Base-by-base conservation (phyloP, 257 asterid species). In the Solanum virginianum region DNA sequence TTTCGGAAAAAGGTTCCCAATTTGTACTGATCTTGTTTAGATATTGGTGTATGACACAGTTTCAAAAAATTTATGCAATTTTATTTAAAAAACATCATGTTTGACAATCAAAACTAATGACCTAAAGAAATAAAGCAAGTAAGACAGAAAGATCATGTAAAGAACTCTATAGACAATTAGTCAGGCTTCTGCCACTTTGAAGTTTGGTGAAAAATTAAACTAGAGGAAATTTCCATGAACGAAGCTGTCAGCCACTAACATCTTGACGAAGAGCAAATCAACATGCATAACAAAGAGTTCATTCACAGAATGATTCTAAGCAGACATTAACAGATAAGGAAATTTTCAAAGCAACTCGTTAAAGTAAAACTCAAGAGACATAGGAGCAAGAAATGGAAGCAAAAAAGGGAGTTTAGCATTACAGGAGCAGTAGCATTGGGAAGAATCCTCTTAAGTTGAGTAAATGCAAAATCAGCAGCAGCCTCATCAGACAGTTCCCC, bases 341-440 rank as follows among this genome's bases (percentile, higher is more conserved):
- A 51, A 77, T 77, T 75, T 75, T 20, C 81, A 24, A 41, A 75
- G 62, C 63, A 51, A 77, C 82, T 6, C 22, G 20, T 24, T 24
- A 77, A 77, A 77, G 47, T 51, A 77, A 77, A 26, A 24, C 59
- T 3, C 24, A 77, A 24, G 55, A 16, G 43, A 22, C 16, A 49
- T 14, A 15, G 62, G 81, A 75, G 18, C 70, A 65, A 26, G 43
- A 22, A 18, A 24, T 3, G 16, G 15, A 18, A 49, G 62, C 62
- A 75, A 77, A 15, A 10, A 77, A 53, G 82, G 6, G 9, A 77
- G 49, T 22, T 22, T 53, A 77, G n/a, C 63, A 79, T 53, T 79
- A 97, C 99, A 91, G 99, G 99, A 62, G 91, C 84, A 68, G 93
- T 90, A 54, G 99, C 98, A 85, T 94, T 88, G 18, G 99, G 99